Evolutionary conservation across 139 green algal genomes (phyloP), one percentile per base, ranked within the genome.

Genomic region (Nannochloris sp.): DNA sequence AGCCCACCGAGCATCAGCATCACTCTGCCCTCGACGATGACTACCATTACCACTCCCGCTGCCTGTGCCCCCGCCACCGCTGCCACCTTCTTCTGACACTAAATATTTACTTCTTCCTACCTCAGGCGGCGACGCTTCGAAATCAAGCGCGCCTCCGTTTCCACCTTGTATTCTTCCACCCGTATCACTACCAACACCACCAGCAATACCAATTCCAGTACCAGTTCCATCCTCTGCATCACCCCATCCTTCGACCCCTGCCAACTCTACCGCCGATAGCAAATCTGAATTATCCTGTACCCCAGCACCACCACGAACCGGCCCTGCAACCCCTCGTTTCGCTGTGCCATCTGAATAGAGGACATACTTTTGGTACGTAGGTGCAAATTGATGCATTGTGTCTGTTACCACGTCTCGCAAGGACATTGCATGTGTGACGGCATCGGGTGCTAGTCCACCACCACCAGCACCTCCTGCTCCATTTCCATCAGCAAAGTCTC

Each of bases 301-400:
- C 48, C 10, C 9, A 19, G 9, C 9, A 19, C 12, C 48, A 12
- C 48, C 12, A 36, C 9, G 9, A 12, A 10, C 12, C 9, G 9
- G 9, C 9, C 48, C 12, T 9, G 9, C 42, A 27, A 19, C 42
- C 9, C 30, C 48, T 19, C 9, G 9, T 12, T 59, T 59, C 29
- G 48, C 12, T 12, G 59, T 53, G 23, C 81, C 83, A 56, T 93
- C 86, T 4, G 60, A 83, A 79, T 97, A 95, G 29, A 97, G 83
- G 56, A 95, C 87, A 60, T 97, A 97, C 59, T 95, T 77, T 30
- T 91, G 83, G 77, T 97, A 97, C 25, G 81, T 80, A 0, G 90
- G 86, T 24, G 88, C 90, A 76, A 97, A 97, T 78, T 92, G 84
- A 64, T 96, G 89, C 32, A 95, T 76, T 23, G 88, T 93, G 67